Evolutionary conservation across 441 rosid genomes (phyloP).

Genomic region (Cnidoscolus chayamansa): DNA sequence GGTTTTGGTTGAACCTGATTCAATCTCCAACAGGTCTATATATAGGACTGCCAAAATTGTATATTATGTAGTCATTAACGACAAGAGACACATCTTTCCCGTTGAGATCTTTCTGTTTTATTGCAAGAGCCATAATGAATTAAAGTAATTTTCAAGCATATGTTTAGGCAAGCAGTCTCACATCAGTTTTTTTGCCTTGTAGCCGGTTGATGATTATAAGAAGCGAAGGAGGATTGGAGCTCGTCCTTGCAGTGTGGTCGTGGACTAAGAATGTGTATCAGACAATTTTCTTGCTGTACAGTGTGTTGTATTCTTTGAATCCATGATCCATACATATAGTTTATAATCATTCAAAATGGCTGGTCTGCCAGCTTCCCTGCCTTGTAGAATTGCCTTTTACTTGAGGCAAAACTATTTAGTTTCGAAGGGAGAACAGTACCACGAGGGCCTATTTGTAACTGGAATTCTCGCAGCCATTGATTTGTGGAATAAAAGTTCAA

Average conservation of each 20-base stretch:
- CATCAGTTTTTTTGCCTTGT: slow-evolving; percentile 14
- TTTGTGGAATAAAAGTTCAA: background rate
- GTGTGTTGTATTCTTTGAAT: background rate
- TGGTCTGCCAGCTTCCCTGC: slow-evolving; percentile 7
- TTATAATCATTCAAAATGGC: slow-evolving; percentile 14
- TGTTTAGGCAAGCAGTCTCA: background rate
- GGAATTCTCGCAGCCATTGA: slow-evolving; percentile 11
- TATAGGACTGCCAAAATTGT: background rate
- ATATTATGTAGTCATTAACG: background rate
- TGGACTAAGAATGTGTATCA: slow-evolving; percentile 24
- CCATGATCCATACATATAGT: background rate
- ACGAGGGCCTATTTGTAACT: background rate
- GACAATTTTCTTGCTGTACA: slow-evolving; percentile 13
- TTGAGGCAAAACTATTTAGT: slow-evolving; percentile 3
- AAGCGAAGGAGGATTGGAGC: slow-evolving; percentile 33
- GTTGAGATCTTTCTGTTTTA: background rate
- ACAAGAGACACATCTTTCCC: too few relatives aligned
- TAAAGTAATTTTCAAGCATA: slow-evolving; percentile 21
- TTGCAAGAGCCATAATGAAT: background rate
- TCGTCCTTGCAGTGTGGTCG: slow-evolving; percentile 41
- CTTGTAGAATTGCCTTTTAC: slow-evolving; percentile 17
- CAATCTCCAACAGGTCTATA: too few relatives aligned
- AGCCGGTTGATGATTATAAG: slow-evolving; percentile 39
- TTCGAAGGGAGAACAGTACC: background rate
- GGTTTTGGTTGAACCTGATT: too few relatives aligned